Evolutionary conservation across 2,329 filamentous ascomycete genomes (phyloP).

Genomic region (Epichloe coenophiala): DNA sequence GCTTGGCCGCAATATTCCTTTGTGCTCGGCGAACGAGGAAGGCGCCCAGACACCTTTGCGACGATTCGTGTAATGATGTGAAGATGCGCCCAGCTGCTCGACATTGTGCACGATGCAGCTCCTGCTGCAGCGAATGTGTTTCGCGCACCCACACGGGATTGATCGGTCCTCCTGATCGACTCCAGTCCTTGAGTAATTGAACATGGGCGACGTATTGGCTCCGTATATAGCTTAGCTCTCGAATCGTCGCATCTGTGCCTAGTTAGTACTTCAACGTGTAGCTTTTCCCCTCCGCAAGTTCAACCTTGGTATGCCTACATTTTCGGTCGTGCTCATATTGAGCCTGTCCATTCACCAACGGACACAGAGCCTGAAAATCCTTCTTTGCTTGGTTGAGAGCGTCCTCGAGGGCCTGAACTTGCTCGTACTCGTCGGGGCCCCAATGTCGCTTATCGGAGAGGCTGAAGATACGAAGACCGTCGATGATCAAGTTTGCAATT

Average conservation of each 20-base stretch:
- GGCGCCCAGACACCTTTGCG: constrained; percentile 40
- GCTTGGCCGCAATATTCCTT: constrained; percentile 12
- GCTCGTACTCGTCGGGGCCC: constrained; percentile 46
- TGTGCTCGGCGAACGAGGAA: constrained; percentile 39
- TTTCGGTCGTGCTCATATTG: constrained; percentile 46
- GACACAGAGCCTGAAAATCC: constrained; percentile 45
- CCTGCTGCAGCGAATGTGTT: constrained; percentile 32
- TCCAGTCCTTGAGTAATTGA: constrained; percentile 40
- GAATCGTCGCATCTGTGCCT: constrained; percentile 34
- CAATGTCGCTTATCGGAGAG: constrained; percentile 45
- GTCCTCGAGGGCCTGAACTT: constrained; percentile 39
- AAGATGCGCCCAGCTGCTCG: constrained; percentile 43
- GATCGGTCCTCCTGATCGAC: constrained; percentile 38
- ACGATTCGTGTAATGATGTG: constrained; percentile 33
- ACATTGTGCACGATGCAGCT: constrained; percentile 45
- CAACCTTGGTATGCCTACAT: constrained; percentile 21
- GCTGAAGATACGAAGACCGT: constrained; percentile 39
- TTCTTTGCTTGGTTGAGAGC: constrained; percentile 45
- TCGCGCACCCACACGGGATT: constrained; percentile 42
- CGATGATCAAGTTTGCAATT: constrained; percentile 40
- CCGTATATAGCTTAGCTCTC: constrained; percentile 33
- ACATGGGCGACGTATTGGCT: constrained; percentile 33
- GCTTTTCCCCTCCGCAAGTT: neutral
- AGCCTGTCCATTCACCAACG: constrained; percentile 39
- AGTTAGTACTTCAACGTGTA: neutral